Conservation (phyloP, 345 rosid species). For the Hibiscus syriacus region DNA sequence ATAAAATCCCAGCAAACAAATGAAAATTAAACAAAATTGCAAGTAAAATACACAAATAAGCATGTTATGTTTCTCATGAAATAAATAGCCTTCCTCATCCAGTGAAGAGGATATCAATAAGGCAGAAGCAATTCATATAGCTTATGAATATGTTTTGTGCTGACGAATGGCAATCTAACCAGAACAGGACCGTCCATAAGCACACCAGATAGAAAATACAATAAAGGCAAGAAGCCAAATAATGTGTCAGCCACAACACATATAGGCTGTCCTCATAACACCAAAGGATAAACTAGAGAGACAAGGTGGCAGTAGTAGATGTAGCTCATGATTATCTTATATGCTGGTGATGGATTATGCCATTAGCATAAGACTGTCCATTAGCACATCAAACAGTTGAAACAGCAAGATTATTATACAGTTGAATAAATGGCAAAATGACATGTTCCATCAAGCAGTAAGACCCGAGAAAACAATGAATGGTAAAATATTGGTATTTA, state of each 20-base stretch:
- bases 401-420: not conserved
- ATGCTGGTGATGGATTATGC: slow-evolving; percentile 7
- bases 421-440: not conserved
- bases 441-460: not conserved
- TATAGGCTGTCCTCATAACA: slow-evolving; percentile 7
- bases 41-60: not conserved
- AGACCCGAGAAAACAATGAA: not conserved
- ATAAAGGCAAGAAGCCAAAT: not conserved
- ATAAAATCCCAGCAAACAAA: not conserved
- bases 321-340: slow-evolving; percentile 24
- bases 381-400: slow-evolving; percentile 7
- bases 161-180: not conserved
- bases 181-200: slow-evolving; percentile 2
- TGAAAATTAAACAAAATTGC: not conserved
- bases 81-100: not conserved
- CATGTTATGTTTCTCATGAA: not conserved
- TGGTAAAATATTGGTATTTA: not conserved
- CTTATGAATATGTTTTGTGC: slow-evolving; percentile 5
- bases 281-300: slow-evolving; percentile 3
- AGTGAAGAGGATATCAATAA: not conserved
- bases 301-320: not conserved
- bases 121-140: not conserved
- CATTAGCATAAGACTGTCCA: slow-evolving; percentile 19
- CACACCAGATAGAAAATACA: not conserved
- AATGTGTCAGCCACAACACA: not conserved